Base-by-base conservation (phyloP, 192 early-diverging fungal species). In the Umbelopsis ramanniana region DNA sequence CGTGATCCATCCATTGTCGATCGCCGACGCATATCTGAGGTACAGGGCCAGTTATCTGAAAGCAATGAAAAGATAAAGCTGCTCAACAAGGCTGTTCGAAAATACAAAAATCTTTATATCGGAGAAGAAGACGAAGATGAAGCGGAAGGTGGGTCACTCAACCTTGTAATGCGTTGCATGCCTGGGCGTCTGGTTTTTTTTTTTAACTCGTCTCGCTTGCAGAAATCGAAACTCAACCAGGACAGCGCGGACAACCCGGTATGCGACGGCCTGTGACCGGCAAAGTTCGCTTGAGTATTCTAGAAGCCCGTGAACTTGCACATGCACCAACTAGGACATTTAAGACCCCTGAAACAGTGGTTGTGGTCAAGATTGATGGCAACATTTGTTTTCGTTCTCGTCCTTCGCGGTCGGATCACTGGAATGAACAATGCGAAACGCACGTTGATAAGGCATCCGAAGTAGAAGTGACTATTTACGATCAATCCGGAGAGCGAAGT, bases 381-480 rank as follows among this genome's bases (percentile, higher is more conserved):
- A 81, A 85, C 15, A 83, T 86, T 23, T 91, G 92, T 55, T 92
- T 86, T 19, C 91, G 85, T 53, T 92, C 96, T 22, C 84, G 88
- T 5, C 83, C 86, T n/a, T 87, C 88, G 10, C 85, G 85, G 45
- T 11, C 57, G 11, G 89, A 88, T 68, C 80, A 82, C 40, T 98
- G 92, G 91, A 88, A 88, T 72, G 94, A 96, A 46, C 88, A 93
- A 43, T 94, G 97, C 83, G 91, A 93, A 71, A 87, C 97, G 26
- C 82, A 88, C 63, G 91, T 99, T 37, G 94, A 97, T 72, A 93
- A 92, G 77, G 93, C 91, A 2, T 90, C 91, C 21, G 97, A 99
- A 74, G 84, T 97, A 7, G 97, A 99, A 76, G 79, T 99, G 37
- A 87, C 93, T 14, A 81, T 98, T 22, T 93, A 92, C 76, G 97